Evolutionary conservation across 768 basidiomycete genomes (phyloP).

Genomic region (Suillus paluster): DNA sequence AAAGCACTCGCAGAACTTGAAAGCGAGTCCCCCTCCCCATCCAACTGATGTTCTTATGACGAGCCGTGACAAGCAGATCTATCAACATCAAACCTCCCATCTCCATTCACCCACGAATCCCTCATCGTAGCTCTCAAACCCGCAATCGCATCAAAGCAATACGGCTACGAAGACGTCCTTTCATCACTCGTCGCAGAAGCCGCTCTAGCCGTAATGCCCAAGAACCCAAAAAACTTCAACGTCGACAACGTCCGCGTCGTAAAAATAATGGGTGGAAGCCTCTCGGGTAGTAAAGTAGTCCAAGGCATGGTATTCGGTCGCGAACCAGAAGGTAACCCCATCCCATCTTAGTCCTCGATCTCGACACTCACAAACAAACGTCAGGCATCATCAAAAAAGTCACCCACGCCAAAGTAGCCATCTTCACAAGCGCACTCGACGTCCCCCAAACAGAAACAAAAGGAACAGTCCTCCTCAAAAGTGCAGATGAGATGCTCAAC

Average conservation of each 20-base stretch:
- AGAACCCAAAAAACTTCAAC: conserved; percentile 90
- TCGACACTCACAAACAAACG: neutral
- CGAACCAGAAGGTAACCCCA: conserved; percentile 86
- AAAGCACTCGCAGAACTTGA: conserved; percentile 90
- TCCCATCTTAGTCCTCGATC: too few species aligned
- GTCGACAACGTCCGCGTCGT: conserved; percentile 98
- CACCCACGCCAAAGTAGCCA: conserved; percentile 87
- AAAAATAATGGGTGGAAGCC: conserved; percentile 95
- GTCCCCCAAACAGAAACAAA: conserved; percentile 98
- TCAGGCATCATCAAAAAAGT: conserved; percentile 83
- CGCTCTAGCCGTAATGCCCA: conserved; percentile 88
- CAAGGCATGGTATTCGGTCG: conserved; percentile 98
- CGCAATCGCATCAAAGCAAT: conserved; percentile 96
- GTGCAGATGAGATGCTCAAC: conserved; percentile 95
- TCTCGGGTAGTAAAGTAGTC: conserved; percentile 86
- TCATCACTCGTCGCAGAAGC: conserved; percentile 90
- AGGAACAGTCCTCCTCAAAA: conserved; percentile 95
- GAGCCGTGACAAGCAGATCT: too few species aligned
- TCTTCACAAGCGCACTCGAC: conserved; percentile 93
- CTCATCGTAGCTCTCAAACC: conserved; percentile 84
- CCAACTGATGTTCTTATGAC: too few species aligned
- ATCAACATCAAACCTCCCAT: conserved; percentile 68
- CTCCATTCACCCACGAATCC: conserved; percentile 68
- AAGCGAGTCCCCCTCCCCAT: conserved; percentile 56
- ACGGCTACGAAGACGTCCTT: conserved; percentile 87